Evolutionary conservation across 2,329 filamentous ascomycete genomes (phyloP), one percentile per base, ranked within the genome.

Genomic region (Rutstroemia sydowiana): DNA sequence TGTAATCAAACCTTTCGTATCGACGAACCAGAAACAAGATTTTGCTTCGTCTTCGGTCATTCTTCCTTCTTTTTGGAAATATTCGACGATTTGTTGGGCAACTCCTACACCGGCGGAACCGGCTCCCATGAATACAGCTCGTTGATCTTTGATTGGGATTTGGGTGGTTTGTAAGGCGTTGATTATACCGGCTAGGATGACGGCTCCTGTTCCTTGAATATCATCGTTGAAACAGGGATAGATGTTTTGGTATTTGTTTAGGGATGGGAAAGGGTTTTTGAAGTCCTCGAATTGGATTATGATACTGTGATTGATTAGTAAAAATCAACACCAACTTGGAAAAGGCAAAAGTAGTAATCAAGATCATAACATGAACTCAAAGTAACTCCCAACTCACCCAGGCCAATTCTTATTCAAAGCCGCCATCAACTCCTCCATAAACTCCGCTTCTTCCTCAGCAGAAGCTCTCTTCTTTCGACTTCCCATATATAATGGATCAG

Each of bases 201-300:
- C 88, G 52, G 87, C 91, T 0, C 89, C 90, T 0, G 89, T 95
- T 1, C 89, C 89, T 66, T 95, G 88, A 0, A 95, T 84, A 66
- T 95, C 89, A 55, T 95, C 89, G 63, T 95, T 95, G 74, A 95
- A 95, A 67, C 88, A 93, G 0, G 88, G 76, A n/a, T 91, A 84
- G 49, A 86, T 66, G 0, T 82, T 74, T 2, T 84, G 79, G 62
- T 92, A 95, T 44, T 75, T 79, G 54, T 93, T 86, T 0, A 95
- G 74, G 0, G 88, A 54, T 32, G 62, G 61, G 51, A 63, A 66
- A 9, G 63, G 63, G 47, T 64, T 87, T 74, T 88, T 88, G 75
- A 86, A 87, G 62, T 88, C 84, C 61, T 88, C 84, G 62, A 84
- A 88, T 64, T 88, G 84, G 60, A 88, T 83, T 1, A 58, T 40